phyloP scores from a whole-genome alignment of 306 rosid genomes.

The Oemleria cerasiformis region DNA sequence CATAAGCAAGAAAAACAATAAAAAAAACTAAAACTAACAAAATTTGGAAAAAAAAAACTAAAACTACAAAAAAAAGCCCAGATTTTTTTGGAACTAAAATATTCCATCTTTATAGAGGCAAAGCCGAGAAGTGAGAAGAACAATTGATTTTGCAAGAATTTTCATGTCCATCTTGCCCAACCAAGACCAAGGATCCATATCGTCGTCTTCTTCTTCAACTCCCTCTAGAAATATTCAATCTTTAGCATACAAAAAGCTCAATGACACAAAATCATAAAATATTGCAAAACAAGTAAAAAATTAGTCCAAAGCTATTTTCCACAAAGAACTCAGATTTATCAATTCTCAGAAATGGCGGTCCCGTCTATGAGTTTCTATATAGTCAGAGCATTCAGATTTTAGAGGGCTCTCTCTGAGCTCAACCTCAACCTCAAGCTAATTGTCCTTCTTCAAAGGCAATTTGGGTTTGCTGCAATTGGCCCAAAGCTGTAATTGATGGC shows the following conservation, averaged over 20 bases:
- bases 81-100: no score
- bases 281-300: no score
- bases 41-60: no score
- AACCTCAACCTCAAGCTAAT: conserved; percentile 36
- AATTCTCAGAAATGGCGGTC: conserved; percentile 37
- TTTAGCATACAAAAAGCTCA: no score
- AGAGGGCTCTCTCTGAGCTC: conserved; percentile 52
- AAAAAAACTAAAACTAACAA: no score
- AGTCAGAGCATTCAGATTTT: conserved; percentile 44
- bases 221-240: conserved; percentile 23
- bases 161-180: conserved; percentile 99
- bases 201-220: conserved; percentile 47
- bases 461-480: conserved; percentile 26
- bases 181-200: conserved; percentile 55
- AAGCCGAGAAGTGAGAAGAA: background rate
- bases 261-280: no score
- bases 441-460: conserved; percentile 44
- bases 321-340: background rate
- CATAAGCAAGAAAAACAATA: no score
- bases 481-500: conserved; percentile 33
- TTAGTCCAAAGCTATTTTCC: no score
- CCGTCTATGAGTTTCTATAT: conserved; percentile 58
- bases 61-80: no score
- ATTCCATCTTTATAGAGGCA: no score
- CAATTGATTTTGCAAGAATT: conserved; percentile 26